phyloP scores from a whole-genome alignment of 306 rosid genomes.

The Quercus mongolica region DNA sequence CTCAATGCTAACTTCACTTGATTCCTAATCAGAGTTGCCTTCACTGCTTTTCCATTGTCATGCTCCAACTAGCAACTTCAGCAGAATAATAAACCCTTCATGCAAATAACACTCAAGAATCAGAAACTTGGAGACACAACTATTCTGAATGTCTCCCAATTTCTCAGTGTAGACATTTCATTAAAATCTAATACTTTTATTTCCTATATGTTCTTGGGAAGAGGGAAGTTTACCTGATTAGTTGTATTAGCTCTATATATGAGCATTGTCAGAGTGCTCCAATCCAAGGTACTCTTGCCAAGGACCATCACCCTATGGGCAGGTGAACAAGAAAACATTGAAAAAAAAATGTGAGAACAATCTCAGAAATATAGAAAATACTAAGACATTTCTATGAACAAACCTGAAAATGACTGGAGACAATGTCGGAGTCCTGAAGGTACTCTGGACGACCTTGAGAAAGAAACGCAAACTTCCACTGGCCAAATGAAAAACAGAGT shows the following conservation, averaged over 20 bases:
- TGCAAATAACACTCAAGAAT: background rate
- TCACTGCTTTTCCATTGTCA: conserved; percentile 27
- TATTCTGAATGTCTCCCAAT: background rate
- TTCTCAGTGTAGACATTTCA: background rate
- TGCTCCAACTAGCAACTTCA: background rate
- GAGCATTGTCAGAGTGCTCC: conserved; percentile 87
- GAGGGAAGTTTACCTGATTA: conserved; percentile 53
- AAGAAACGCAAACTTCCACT: conserved; percentile 90
- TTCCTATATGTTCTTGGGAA: background rate
- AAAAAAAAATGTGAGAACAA: conserved; percentile 19
- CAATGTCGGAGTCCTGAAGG: conserved; percentile 78
- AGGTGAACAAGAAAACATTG: conserved; percentile 15
- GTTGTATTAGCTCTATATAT: conserved; percentile 64
- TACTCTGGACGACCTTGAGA: conserved; percentile 89
- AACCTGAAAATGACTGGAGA: conserved; percentile 86
- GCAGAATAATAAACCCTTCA: background rate
- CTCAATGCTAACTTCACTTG: conserved; percentile 34
- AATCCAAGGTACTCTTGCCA: conserved; percentile 96
- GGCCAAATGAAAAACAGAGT: conserved; percentile 15
- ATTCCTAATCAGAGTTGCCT: conserved; percentile 37
- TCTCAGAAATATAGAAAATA: background rate
- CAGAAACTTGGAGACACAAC: background rate
- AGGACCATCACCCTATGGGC: conserved; percentile 72
- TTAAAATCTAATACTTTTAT: background rate
- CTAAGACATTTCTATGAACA: background rate